A percentile compares a stretch with the other conserved stretches of the same genome.
phyloP scores from a whole-genome alignment of 495 filamentous ascomycete species.

The Xylaria bambusicola region DNA sequence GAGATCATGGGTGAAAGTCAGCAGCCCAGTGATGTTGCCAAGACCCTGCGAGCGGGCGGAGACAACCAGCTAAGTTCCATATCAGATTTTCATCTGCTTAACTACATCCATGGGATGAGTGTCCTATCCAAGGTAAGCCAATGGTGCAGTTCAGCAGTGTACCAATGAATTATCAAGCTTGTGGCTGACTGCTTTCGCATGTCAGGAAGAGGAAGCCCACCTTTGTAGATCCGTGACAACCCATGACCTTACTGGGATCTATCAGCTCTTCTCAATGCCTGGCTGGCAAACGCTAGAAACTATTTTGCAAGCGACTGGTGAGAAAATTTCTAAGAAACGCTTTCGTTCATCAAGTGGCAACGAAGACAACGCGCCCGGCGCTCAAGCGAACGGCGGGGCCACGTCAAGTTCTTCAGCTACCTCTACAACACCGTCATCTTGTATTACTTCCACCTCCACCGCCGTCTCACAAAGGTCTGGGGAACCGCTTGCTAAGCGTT shows the following conservation, averaged over 20 bases:
- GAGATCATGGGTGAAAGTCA: constrained; percentile 82
- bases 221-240: constrained; percentile 79
- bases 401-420: constrained; percentile 18
- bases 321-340: constrained; percentile 77
- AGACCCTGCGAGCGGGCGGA: constrained; percentile 39
- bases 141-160: not conserved
- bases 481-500: constrained; percentile 95
- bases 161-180: not conserved
- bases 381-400: constrained; percentile 31
- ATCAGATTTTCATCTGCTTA: constrained; percentile 92
- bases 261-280: constrained; percentile 76
- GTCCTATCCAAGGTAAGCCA: constrained; percentile 73
- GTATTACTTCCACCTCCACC: constrained; percentile 35
- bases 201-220: constrained; percentile 84
- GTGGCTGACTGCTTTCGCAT: not conserved
- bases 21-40: constrained; percentile 51
- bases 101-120: constrained; percentile 77
- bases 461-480: constrained; percentile 32
- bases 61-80: constrained; percentile 54
- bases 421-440: constrained; percentile 17
- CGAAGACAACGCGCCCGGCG: constrained; percentile 20
- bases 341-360: constrained; percentile 52
- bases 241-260: constrained; percentile 74
- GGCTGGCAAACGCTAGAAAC: constrained; percentile 93
- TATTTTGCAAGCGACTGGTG: constrained; percentile 94